Conservation (phyloP, 305 asterid genomes). For the Solanum hybrid region DNA sequence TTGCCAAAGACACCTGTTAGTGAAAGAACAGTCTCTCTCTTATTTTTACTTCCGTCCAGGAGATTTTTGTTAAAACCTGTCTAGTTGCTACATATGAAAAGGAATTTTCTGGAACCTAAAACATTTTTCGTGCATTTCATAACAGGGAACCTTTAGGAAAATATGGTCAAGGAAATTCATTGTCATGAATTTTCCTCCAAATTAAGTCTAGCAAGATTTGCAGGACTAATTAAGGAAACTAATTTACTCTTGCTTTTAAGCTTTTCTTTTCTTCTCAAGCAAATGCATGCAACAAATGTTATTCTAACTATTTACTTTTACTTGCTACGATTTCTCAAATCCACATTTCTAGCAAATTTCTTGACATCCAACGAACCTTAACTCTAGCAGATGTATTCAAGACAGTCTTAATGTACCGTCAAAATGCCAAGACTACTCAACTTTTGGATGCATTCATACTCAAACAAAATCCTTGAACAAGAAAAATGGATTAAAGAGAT, state of each 20-base stretch:
- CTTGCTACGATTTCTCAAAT: background rate
- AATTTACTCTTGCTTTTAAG: background rate
- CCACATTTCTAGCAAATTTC: background rate
- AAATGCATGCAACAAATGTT: conserved; percentile 2
- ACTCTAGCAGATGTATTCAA: background rate
- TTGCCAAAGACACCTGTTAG: background rate
- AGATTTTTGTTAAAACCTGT: background rate
- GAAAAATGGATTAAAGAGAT: background rate
- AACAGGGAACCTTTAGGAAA: background rate
- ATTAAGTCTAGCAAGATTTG: background rate
- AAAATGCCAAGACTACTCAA: background rate
- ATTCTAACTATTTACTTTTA: background rate
- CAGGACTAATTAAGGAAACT: background rate
- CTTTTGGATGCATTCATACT: background rate
- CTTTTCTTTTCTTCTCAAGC: background rate
- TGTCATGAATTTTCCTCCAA: background rate
- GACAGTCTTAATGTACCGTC: background rate
- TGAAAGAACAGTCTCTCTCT: background rate
- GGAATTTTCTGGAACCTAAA: background rate
- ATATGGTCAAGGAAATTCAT: background rate
- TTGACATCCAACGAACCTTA: background rate
- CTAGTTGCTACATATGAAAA: background rate
- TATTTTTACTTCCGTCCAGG: background rate
- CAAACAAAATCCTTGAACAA: background rate
- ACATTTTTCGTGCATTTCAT: background rate